Evolutionary conservation across 1,139 yeast genomes (phyloP).

Genomic region (Blastobotrys capitulatus): DNA sequence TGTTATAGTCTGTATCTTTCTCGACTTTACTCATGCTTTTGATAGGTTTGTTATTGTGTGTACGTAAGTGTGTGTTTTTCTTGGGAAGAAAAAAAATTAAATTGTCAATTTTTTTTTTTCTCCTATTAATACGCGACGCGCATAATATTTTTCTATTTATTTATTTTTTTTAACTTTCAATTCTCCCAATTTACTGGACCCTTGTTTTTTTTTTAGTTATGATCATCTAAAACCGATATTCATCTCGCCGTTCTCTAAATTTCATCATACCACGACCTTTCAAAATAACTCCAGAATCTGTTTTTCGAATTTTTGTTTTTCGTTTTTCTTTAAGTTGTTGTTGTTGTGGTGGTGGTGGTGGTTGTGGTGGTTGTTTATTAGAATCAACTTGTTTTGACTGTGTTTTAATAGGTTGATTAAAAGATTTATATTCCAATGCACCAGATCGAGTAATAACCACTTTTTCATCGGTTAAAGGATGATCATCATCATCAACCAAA

Average conservation of each 20-base stretch:
- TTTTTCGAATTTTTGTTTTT: not conserved
- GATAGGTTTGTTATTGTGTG: no score
- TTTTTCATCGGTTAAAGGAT: constrained; percentile 38
- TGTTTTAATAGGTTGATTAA: no score
- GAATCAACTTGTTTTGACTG: not conserved
- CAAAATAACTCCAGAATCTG: constrained; percentile 15
- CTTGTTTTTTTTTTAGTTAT: not conserved
- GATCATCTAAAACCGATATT: constrained; percentile 7
- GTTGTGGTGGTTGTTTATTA: not conserved
- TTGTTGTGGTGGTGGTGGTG: no score
- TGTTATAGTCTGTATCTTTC: not conserved
- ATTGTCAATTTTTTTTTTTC: no score
- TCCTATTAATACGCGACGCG: no score
- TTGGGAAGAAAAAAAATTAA: no score
- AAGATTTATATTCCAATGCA: constrained; percentile 23
- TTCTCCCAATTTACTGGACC: no score
- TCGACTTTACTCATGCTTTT: no score
- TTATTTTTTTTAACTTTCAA: no score
- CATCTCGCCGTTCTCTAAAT: constrained; percentile 19
- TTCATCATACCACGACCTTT: constrained; percentile 32
- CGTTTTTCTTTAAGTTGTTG: not conserved
- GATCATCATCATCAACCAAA: constrained; percentile 30
- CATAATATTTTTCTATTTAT: no score
- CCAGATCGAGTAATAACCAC: constrained; percentile 62
- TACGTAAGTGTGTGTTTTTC: no score